Evolutionary conservation across 371 early-diverging fungal genomes (phyloP), one percentile per base, ranked within the genome.

Genomic region (Blakeslea trispora): DNA sequence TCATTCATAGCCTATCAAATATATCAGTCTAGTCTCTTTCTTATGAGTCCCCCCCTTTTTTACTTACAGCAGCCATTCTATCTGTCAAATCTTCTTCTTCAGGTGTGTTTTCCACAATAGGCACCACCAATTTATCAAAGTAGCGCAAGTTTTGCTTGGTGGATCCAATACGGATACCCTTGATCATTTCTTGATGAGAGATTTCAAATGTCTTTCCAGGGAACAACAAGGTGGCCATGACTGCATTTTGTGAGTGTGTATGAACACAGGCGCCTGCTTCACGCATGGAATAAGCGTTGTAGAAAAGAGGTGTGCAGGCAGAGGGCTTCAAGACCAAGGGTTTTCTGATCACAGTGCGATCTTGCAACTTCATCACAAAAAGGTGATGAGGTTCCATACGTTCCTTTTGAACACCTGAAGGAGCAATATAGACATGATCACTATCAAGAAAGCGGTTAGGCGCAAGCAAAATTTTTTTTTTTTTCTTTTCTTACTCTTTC

Each of bases 161-260:
- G 28, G 83, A 79, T 3, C 95, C 97, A 47, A 84, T 82, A 40
- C 92, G 79, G 55, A 98, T 98, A 11, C 98, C 98, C 77, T 98
- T 98, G 74, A 98, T 98, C 97, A 97, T 97, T 71, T 98, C 98
- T 74, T 96, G 96, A 68, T 97, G 94, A 10, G 94, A 91, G 48
- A 98, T 94, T n/a, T 72, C 72, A 71, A 91, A 91, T 32, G 79
- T 83, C 17, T 81, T 68, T 19, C 88, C 89, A 15, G 81, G 73
- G 53, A 69, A 88, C 46, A 96, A 66, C 69, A 98, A 66, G 0
- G 98, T 96, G 2, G 81, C 95, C 88, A 97, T 88, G 32, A 97
- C 95, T 1, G 98, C 98, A 62, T 92, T 81, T 69, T 94, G 94
- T 14, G 95, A 95, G 73, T 98, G 97, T 5, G 97, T 95, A 66